Percentiles rank a stretch among this genome's conserved stretches.
phyloP scores from a whole-genome alignment of 768 basidiomycete species.

The Rhodosporidiobolus sp. region DNA sequence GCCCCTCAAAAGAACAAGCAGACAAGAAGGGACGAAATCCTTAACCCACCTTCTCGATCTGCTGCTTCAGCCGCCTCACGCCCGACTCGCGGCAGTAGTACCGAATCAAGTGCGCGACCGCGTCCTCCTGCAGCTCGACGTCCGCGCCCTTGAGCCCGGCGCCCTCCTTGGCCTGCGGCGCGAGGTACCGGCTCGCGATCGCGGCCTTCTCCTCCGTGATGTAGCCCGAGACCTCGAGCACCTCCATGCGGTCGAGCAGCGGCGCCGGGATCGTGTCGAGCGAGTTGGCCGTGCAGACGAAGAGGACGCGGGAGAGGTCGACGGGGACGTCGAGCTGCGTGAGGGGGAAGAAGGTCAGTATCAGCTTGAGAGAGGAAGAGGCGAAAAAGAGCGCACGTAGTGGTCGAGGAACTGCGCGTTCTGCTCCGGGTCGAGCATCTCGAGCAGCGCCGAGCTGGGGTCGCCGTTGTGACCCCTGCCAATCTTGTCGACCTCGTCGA shows the following conservation, averaged over 20 bases:
- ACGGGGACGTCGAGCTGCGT: constrained; percentile 74
- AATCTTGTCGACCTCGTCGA: constrained; percentile 74
- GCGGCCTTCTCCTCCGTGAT: constrained; percentile 80
- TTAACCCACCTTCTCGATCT: constrained; percentile 81
- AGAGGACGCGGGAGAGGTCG: constrained; percentile 90
- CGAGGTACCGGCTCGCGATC: constrained; percentile 89
- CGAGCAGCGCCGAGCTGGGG: constrained; percentile 82
- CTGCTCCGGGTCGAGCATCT: constrained; percentile 84
- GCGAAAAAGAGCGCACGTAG: constrained; percentile 66
- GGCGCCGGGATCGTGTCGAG: constrained; percentile 88
- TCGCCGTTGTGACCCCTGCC: constrained; percentile 73
- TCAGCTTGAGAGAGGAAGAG: constrained; percentile 77
- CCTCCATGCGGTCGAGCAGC: constrained; percentile 83
- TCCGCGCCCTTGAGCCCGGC: constrained; percentile 81
- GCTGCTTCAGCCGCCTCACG: constrained; percentile 94
- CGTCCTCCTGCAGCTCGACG: constrained; percentile 68
- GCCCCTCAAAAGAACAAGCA: neutral
- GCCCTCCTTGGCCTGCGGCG: constrained; percentile 89
- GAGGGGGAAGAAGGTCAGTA: constrained; percentile 49
- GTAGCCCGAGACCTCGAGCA: constrained; percentile 70
- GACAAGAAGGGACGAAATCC: neutral
- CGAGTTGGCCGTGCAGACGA: constrained; percentile 94
- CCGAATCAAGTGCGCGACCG: constrained; percentile 85
- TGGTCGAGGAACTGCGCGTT: constrained; percentile 65
- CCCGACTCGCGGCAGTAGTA: constrained; percentile 98